Percentiles rank a stretch among this genome's conserved stretches.
These are phyloP conservation scores for Tephrocybe sp. DNA, from an alignment of 768 basidiomycete genomes.

Conservation along the genomic window DNA sequence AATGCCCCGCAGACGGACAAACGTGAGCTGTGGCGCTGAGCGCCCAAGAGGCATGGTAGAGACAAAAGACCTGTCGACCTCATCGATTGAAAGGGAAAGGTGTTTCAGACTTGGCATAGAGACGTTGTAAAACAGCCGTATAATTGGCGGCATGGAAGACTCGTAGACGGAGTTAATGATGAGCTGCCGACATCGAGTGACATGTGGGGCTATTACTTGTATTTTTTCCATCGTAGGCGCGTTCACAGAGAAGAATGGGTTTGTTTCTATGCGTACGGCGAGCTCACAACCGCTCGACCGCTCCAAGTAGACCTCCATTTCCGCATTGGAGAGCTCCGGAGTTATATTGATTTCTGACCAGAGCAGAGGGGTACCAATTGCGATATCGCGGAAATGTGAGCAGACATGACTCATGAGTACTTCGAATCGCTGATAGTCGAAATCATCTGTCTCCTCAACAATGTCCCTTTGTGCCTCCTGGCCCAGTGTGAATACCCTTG, in stretches of 20 bases:
- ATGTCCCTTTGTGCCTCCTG: slow-evolving; percentile 17
- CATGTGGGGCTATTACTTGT: slow-evolving; percentile 29
- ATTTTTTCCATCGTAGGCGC: slow-evolving; percentile 23
- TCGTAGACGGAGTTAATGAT: slow-evolving; percentile 29
- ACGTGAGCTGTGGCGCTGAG: slow-evolving; percentile 31
- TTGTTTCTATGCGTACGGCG: slow-evolving; percentile 30
- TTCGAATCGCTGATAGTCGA: slow-evolving; percentile 29
- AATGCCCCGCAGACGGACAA: slow-evolving; percentile 44
- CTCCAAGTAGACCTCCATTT: slow-evolving; percentile 28
- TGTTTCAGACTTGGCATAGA: slow-evolving; percentile 34
- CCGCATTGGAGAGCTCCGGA: slow-evolving; percentile 17
- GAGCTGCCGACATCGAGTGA: slow-evolving; percentile 37
- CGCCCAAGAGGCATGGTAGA: slow-evolving; percentile 25
- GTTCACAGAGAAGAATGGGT: slow-evolving; percentile 1
- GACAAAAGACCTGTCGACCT: slow-evolving; percentile 23
- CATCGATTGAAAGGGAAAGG: slow-evolving; percentile 37
- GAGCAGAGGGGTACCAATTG: slow-evolving; percentile 35
- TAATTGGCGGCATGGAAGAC: slow-evolving; percentile 21
- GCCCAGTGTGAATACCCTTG: slow-evolving; percentile 30
- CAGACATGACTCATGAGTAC: slow-evolving; percentile 39
- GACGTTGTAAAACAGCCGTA: slow-evolving; percentile 28
- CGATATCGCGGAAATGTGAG: slow-evolving; percentile 36
- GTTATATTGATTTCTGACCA: slow-evolving; percentile 39
- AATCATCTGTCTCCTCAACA: neutral
- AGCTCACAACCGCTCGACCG: slow-evolving; percentile 34